Percentiles rank a stretch among this genome's conserved stretches.
Evolutionary conservation across 257 asterid species (phyloP).

Genomic region (Apocynum venetum): DNA sequence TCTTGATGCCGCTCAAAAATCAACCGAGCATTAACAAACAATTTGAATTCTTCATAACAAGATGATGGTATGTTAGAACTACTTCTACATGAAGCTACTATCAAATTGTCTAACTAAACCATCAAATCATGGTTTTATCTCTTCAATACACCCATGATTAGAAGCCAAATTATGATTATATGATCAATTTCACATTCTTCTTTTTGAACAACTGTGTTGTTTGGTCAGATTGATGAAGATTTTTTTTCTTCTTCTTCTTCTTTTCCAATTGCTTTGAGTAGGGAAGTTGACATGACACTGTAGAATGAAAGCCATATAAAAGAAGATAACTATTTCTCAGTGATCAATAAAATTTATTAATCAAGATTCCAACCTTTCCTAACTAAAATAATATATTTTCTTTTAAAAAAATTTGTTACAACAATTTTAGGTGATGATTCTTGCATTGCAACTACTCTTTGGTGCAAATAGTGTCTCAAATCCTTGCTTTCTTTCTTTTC

Average conservation of each 20-base stretch:
- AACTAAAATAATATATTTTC: not conserved
- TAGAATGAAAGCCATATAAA: no score
- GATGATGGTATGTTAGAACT: not conserved
- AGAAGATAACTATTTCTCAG: no score
- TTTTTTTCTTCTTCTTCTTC: not conserved
- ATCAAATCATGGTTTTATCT: not conserved
- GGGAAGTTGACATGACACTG: no score
- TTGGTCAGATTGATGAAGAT: not conserved
- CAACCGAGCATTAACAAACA: not conserved
- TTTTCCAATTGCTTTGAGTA: no score
- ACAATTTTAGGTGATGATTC: conserved; percentile 49
- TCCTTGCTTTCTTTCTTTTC: conserved; percentile 9
- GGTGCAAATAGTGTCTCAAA: conserved; percentile 40
- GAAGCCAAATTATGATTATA: not conserved
- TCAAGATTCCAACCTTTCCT: conserved; percentile 1
- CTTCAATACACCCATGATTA: not conserved
- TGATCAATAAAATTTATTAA: not conserved
- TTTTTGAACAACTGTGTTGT: no score
- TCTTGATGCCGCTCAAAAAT: not conserved
- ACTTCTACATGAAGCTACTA: not conserved
- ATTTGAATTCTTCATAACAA: not conserved
- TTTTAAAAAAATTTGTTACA: not conserved
- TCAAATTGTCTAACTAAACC: not conserved
- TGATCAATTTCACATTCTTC: not conserved
- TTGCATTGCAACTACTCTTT: conserved; percentile 67